Evolutionary conservation across 305 asterid species (phyloP), one percentile per base, ranked within the genome.

Genomic region (Andrographis paniculata): DNA sequence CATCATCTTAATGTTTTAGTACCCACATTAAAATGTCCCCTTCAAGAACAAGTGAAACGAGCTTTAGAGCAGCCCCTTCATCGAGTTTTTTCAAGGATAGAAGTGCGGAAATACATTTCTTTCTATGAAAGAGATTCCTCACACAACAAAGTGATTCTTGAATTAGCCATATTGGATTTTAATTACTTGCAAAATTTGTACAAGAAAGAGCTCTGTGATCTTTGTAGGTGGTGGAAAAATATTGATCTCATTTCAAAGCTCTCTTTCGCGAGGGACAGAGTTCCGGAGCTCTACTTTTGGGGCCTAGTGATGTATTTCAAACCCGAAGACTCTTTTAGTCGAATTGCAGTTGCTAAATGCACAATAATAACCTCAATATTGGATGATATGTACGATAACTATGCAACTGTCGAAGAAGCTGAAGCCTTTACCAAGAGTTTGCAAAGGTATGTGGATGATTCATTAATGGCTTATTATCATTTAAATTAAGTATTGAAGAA

Each of bases 81-180:
- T 11, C 41, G 22, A 12, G 49, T 18, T 52, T 64, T 42, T 35
- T 64, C 56, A 35, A 58, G 52, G 21, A 15, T 48, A 1, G 70
- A 64, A 38, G 21, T 44, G 0, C 48, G 49, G 0, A 16, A 48
- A n/a, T 56, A 30, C 46, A 66, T 66, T 4, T 39, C 57, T 19
- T 39, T 22, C 0, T 66, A 60, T 9, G 56, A 45, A 42, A 37
- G 22, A 1, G 45, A 37, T 2, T 33, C 33, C 0, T 6, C 42
- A 10, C 33, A 27, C 10, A 27, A 10, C 33, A 0, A 6, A 27
- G 33, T 27, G 6, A 62, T 65, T 20, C 38, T 65, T 2, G 54
- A 43, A 27, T 37, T 67, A 13, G 59, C 74, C 18, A 58, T 58
- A 21, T 31, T 62, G 42, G 63, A 68, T 45, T 68, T 53, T 24